Base-by-base conservation (phyloP, 1,284 basidiomycete species). In the Ustilago crameri region DNA sequence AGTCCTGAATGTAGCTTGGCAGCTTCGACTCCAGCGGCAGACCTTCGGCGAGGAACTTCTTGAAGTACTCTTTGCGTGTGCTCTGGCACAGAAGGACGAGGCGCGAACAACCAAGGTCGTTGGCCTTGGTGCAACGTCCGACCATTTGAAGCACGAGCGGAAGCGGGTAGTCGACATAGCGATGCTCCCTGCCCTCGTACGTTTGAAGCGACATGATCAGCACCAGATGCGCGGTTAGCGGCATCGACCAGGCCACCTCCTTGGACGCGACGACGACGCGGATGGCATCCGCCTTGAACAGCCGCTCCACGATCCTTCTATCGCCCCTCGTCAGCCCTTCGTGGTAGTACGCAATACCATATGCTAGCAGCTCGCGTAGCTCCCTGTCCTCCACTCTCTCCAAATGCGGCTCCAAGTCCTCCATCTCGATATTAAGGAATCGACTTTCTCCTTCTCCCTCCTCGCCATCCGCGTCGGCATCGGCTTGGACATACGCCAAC, bases 91-190 rank as follows among this genome's bases (percentile, higher is more conserved):
- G 95, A 48, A 98, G 86, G 9, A 99, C 90, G 80, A 94, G 97
- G 18, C 93, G 91, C 74, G 91, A 93, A 55, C 90, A 90, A 3
- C 72, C 78, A 5, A 51, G 34, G 65, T 93, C 89, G 46, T 86
- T 85, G 17, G 95, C 93, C 8, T 63, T 32, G 82, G 94, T 97
- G 1, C 95, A 95, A 20, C 91, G 89, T 41, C 96, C 96, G 89
- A 98, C 96, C 95, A 98, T 98, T 82, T 98, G 95, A 2, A 98
- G 88, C 12, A 98, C 91, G 76, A 98, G 95, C 86, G 95, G 93
- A 60, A 98, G 92, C 2, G 96, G 92, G 80, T 98, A 98, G 85
- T 98, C 95, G 75, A 96, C 88, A 78, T 99, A 98, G 50, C 95
- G 92, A 57, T 83, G 80, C 51, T 83, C 79, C 17, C 77, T 76